Base-by-base conservation (phyloP, 176 grass and related monocot genomes). In the Cenchrus purpureus region DNA sequence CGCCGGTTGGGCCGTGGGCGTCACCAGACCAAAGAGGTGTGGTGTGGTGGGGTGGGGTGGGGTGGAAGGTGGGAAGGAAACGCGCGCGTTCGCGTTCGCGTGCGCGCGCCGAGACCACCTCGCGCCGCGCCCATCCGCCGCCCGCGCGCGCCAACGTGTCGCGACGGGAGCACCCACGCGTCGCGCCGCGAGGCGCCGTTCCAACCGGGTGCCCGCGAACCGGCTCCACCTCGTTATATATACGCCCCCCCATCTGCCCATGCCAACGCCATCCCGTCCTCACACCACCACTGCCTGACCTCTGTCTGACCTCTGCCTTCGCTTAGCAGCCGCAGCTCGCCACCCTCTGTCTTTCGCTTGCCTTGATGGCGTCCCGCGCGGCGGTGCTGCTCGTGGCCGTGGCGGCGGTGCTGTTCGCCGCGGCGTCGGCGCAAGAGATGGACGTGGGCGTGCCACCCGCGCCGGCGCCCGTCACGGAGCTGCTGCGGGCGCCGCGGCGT, bases 351-450 rank as follows among this genome's bases (percentile, higher is more conserved):
- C 37, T 40, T 40, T 40, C 37, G 7, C 61, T 49, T 59, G 7
- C n/a, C 31, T 11, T 3, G 78, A 93, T 97, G 94, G 89, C 94
- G 1, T 86, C 87, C 70, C 84, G 68, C 50, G 79, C 89, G 1
- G 81, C 82, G 3, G 22, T 95, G 73, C 54, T 87, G 61, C 63
- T 68, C 32, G 25, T 90, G 61, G 85, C 82, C 40, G 65, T 86
- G 70, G 84, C 75, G 85, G 85, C 71, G 60, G 81, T 88, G 76
- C 80, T 97, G 12, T 79, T 92, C 82, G 81, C 90, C 48, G 85
- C 77, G 31, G 87, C 87, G 71, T 81, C 88, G 43, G 94, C 94
- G 10, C 79, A 94, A 83, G 89, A 90, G 53, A 34, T 76, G 64
- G 87, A 89, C 74, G 0, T 8, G 11, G 45, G 71, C 78, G 53